Evolutionary conservation across 305 asterid genomes (phyloP).

Genomic region (Solanum hybrid): DNA sequence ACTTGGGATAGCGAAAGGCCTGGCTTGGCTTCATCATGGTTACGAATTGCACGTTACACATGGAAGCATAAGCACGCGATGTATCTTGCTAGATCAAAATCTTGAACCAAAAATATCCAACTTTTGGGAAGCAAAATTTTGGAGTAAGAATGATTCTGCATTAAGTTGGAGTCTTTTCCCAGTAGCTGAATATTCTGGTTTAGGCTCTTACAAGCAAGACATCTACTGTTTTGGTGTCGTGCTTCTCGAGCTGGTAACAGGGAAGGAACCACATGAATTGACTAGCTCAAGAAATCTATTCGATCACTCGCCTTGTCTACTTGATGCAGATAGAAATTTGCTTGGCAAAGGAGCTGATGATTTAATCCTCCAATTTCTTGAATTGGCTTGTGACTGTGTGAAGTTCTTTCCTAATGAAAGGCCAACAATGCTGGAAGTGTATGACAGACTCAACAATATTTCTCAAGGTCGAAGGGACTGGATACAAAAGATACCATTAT

Average conservation of each 20-base stretch:
- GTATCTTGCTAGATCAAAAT: conserved; percentile 16
- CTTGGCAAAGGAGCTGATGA: conserved; percentile 10
- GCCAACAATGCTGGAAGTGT: conserved; percentile 21
- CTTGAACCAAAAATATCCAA: conserved; percentile 15
- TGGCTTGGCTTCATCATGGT: conserved; percentile 20
- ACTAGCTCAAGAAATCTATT: conserved; percentile 4
- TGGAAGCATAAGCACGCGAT: conserved; percentile 14
- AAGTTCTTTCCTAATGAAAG: conserved; percentile 10
- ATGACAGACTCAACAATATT: background rate
- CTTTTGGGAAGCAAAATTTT: conserved; percentile 14
- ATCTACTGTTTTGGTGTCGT: conserved; percentile 10
- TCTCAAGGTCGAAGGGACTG: background rate
- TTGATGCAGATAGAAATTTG: background rate
- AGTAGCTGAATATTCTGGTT: background rate
- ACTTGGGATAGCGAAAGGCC: conserved; percentile 14
- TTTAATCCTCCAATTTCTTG: conserved; percentile 11
- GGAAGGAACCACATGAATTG: background rate
- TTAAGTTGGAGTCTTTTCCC: conserved; percentile 1
- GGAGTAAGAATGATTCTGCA: background rate
- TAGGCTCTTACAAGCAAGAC: conserved; percentile 11
- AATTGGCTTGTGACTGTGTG: conserved; percentile 13
- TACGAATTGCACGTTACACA: conserved; percentile 9
- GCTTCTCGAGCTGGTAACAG: conserved; percentile 11
- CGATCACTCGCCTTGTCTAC: background rate
- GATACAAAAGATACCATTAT: background rate